Evolutionary conservation across 176 grass and related monocot species (phyloP).

Genomic region (Carex pumila): DNA sequence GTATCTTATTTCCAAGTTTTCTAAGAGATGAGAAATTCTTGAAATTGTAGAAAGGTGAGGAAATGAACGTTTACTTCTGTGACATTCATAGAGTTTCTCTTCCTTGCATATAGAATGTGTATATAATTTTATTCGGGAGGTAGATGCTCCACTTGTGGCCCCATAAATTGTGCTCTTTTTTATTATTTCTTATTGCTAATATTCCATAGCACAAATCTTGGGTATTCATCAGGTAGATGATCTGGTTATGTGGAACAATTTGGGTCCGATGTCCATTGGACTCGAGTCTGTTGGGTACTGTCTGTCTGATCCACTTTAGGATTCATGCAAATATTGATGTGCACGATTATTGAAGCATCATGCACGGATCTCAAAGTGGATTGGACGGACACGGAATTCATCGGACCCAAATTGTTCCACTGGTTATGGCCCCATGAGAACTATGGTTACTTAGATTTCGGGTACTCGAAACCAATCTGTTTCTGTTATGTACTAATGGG

Average conservation of each 20-base stretch:
- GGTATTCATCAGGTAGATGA: no score
- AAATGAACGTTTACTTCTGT: neutral
- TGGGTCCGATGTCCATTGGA: no score
- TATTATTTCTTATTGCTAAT: neutral
- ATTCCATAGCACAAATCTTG: neutral
- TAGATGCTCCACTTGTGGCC: neutral
- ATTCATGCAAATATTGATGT: no score
- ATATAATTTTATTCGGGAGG: neutral
- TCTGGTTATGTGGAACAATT: no score
- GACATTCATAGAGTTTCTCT: neutral
- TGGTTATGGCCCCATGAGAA: neutral
- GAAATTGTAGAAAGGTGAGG: neutral
- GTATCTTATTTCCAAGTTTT: constrained; percentile 68
- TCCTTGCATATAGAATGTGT: neutral
- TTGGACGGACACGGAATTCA: no score
- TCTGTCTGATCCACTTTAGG: no score
- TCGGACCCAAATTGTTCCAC: no score
- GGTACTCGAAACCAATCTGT: neutral
- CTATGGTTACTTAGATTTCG: neutral
- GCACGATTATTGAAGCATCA: no score
- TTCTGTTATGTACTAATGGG: neutral
- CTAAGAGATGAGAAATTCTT: constrained; percentile 32
- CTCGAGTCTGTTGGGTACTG: no score
- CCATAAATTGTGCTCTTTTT: neutral
- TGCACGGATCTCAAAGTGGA: no score